A percentile compares a stretch with the other conserved stretches of the same genome.
Evolutionary conservation across 2,329 filamentous ascomycete genomes (phyloP).

Genomic region (Mycogone perniciosa): DNA sequence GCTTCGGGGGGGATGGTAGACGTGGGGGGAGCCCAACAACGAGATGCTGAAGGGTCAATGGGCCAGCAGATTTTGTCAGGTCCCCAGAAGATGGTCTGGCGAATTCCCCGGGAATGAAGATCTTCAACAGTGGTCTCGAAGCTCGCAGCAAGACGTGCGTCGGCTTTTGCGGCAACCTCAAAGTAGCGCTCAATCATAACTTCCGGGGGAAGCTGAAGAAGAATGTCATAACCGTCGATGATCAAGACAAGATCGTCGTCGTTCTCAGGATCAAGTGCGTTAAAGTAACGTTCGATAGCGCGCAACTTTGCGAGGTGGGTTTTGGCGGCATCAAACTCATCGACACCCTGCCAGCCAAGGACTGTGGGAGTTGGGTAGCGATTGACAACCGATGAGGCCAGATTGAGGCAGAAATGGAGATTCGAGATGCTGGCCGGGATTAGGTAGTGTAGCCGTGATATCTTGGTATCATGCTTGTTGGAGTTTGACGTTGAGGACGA

Average conservation of each 20-base stretch:
- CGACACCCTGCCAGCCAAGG: conserved; percentile 33
- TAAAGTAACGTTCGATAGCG: conserved; percentile 29
- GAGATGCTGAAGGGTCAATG: conserved; percentile 27
- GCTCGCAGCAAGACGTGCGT: conserved; percentile 42
- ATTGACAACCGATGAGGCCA: conserved; percentile 32
- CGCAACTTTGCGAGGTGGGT: conserved; percentile 37
- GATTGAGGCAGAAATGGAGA: conserved; percentile 31
- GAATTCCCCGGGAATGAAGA: conserved; percentile 24
- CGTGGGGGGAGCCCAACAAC: conserved; percentile 35
- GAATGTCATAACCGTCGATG: conserved; percentile 57
- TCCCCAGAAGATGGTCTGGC: conserved; percentile 38
- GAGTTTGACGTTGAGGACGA: background rate
- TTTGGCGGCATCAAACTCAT: conserved; percentile 27
- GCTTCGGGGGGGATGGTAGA: conserved; percentile 26
- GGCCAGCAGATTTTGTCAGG: conserved; percentile 41
- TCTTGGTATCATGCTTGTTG: conserved; percentile 4
- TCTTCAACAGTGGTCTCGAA: conserved; percentile 37
- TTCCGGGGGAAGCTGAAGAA: conserved; percentile 59
- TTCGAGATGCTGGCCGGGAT: conserved; percentile 33
- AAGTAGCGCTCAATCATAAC: conserved; percentile 59
- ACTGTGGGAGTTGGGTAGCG: conserved; percentile 32
- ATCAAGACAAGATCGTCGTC: conserved; percentile 57
- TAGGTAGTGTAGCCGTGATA: conserved; percentile 31
- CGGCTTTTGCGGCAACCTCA: conserved; percentile 44
- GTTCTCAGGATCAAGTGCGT: conserved; percentile 20